Base-by-base conservation (phyloP, 257 asterid genomes). In the Petrea volubilis region DNA sequence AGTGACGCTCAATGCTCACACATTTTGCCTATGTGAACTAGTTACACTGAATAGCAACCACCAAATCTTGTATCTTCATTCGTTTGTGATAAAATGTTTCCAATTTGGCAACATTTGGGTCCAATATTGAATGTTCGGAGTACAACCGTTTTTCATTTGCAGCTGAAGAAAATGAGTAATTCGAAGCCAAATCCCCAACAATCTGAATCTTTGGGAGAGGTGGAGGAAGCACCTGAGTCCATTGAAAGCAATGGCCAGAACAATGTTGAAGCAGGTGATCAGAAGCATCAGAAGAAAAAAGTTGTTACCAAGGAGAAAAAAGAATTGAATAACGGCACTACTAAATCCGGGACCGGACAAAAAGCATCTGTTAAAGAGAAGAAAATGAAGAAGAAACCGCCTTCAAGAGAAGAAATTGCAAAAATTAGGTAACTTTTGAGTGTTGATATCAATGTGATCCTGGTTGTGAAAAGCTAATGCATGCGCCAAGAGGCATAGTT, bases 111-210 rank as follows among this genome's bases (percentile, higher is more conserved):
- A n/a, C 36, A 31, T 20, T 36, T 23, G 14, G 62, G 18, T 24
- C n/a, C n/a, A 18, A 2, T 29, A 24, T 67, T 58, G 21, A 58
- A 12, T 13, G 27, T 52, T n/a, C 13, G 14, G 17, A 47, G 20
- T n/a, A n/a, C 43, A 28, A 65, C 60, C 71, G 44, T 24, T 40
- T 53, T 66, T 4, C 8, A 61, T 71, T 57, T 77, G 72, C 93
- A 90, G 98, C 83, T 90, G 78, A 88, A 90, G 88, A 93, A 93
- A 82, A 80, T 91, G 74, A 86, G 96, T 79, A 87, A 90, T 71
- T 56, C 72, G 33, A 90, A 86, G 64, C 89, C 70, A 68, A 40
- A 75, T 70, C 51, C 87, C 47, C 79, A 76, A 59, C 41, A 71
- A 11, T 36, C 81, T 27, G 86, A 73, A 51, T 73, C 66, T 50